Evolutionary conservation across 129 eudicot species (phyloP), one percentile per base, ranked within the genome.

Genomic region (Dittrichia graveolens): DNA sequence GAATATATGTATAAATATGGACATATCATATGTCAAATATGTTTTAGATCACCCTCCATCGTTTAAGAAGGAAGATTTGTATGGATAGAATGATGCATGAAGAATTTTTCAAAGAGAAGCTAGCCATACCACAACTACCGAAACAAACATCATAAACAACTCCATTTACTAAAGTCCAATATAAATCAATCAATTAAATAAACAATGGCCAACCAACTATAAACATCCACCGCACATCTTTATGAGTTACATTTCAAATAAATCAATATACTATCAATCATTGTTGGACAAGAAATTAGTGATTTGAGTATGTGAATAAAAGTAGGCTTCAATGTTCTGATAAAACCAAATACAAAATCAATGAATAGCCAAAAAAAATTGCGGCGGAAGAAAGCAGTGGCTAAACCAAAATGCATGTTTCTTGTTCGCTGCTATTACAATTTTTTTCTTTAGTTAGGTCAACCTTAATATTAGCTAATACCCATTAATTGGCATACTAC

Each of bases 91-190:
- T n/a, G 86, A 78, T 60, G 73, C 75, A 18, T 76, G 73, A 7
- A 85, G 62, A 54, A 91, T 14, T 75, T 88, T 91, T 88, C 85
- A 85, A 11, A 91, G 78, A 45, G 92, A 85, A 61, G 95, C 89
- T 24, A 88, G 60, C 95, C 95, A 88, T 3, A 85, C 4, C 8
- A 82, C 88, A 19, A 72, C 50, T 41, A 79, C 68, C 31, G 88
- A 79, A 44, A 77, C 78, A 50, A 80, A 31, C 49, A 88, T 53
- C 73, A 82, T 43, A 14, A 79, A 58, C 97, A 92, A 91, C 72
- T 79, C 84, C 97, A 91, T 91, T 58, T 65, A 70, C 46, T 48
- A 46, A 35, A 75, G 5, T 61, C 50, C 81, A 69, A 31, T 35
- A 68, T 1, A 59, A 43, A 56, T 19, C 3, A n/a, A 62, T 44